Percentiles rank a stretch among this genome's conserved stretches.
Evolutionary conservation across 176 grass and related monocot genomes (phyloP).

Genomic region (Luzula sylvatica): DNA sequence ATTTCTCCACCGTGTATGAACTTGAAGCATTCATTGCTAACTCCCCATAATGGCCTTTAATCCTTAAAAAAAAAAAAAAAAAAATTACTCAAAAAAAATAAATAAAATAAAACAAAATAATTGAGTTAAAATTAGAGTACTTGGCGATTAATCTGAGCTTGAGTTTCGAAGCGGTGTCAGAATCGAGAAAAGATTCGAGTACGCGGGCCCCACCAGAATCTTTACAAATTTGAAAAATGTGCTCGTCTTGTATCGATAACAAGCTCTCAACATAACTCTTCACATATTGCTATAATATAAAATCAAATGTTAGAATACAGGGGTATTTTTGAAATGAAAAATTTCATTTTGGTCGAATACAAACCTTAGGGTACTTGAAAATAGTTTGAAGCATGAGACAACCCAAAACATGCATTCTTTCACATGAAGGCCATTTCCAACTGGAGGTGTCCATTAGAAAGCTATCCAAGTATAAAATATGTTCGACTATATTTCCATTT

Average conservation of each 20-base stretch:
- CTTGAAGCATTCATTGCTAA: constrained; percentile 72
- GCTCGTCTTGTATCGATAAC: constrained; percentile 43
- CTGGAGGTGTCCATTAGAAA: constrained; percentile 41
- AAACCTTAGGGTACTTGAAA: constrained; percentile 72
- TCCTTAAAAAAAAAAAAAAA: constrained; percentile 30
- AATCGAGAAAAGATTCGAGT: constrained; percentile 85
- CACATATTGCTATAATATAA: constrained; percentile 54
- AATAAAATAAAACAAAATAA: constrained; percentile 10
- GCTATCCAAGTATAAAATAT: constrained; percentile 66
- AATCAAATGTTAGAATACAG: constrained; percentile 8
- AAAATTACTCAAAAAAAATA: too few relatives aligned
- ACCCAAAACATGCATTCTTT: constrained; percentile 76
- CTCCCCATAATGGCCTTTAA: constrained; percentile 62
- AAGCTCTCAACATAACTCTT: constrained; percentile 58
- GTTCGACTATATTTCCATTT: constrained; percentile 45
- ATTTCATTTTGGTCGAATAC: constrained; percentile 1
- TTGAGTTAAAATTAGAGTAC: constrained; percentile 40
- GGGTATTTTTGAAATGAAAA: not conserved
- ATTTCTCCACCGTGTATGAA: constrained; percentile 88
- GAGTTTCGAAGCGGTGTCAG: constrained; percentile 53
- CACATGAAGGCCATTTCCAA: constrained; percentile 60
- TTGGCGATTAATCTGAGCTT: constrained; percentile 83
- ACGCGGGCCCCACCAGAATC: constrained; percentile 75
- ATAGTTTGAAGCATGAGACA: constrained; percentile 89
- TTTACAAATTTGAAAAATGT: constrained; percentile 57